A percentile compares a stretch with the other conserved stretches of the same genome.
Evolutionary conservation across 495 filamentous ascomycete species (phyloP).

Genomic region (Geoglossum glabrum): DNA sequence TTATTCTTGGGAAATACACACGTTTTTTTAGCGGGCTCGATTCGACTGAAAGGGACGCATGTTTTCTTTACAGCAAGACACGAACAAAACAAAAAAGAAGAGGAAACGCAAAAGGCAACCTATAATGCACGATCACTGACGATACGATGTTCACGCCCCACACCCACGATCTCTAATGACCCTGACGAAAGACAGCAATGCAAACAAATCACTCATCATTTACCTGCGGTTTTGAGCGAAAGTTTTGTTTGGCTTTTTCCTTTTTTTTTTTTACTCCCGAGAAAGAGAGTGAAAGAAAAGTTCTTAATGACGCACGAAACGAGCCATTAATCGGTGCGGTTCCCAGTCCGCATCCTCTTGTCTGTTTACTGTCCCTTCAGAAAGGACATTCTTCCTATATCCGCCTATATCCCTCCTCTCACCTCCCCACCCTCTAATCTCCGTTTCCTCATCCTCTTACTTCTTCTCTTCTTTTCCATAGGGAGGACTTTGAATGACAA

Average conservation of each 20-base stretch:
- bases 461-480: not conserved
- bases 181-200: not conserved
- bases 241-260: not conserved
- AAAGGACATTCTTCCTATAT: not conserved
- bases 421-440: not conserved
- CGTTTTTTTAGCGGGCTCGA: too few relatives aligned
- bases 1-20: too few relatives aligned
- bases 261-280: too few relatives aligned
- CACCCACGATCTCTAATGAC: not conserved
- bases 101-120: not conserved
- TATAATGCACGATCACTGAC: not conserved
- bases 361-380: not conserved
- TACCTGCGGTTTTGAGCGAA: not conserved
- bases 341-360: not conserved
- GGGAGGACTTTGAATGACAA: not conserved
- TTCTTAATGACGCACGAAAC: not conserved
- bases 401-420: too few relatives aligned
- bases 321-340: not conserved
- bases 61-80: too few relatives aligned
- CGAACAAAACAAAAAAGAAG: not conserved
- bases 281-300: not conserved
- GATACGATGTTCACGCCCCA: not conserved
- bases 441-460: not conserved
- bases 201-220: not conserved
- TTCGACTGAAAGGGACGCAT: too few relatives aligned